Conservation (phyloP, 164 flowering plant species). For the Sextonia rubra region DNA sequence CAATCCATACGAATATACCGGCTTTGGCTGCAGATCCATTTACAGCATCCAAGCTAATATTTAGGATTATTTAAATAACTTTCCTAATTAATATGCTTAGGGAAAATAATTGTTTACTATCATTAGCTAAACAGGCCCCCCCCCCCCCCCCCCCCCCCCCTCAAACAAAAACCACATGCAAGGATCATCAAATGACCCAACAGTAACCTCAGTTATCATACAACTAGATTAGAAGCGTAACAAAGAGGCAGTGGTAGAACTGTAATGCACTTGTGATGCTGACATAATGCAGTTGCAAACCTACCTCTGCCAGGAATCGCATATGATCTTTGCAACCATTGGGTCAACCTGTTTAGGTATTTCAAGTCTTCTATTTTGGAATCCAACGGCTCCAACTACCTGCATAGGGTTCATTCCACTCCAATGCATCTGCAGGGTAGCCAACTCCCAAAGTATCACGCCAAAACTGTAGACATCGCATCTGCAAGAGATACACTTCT, state of each 20-base stretch:
- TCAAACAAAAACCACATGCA: too few species aligned
- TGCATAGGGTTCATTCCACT: slow-evolving; percentile 95
- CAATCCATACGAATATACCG: too few species aligned
- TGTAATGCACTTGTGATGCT: background rate
- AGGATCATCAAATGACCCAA: too few species aligned
- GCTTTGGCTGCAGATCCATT: too few species aligned
- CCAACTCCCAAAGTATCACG: slow-evolving; percentile 90
- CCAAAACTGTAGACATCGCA: slow-evolving; percentile 96
- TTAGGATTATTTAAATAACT: too few species aligned
- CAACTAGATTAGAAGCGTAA: background rate
- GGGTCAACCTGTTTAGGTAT: slow-evolving; percentile 80
- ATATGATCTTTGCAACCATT: slow-evolving; percentile 63
- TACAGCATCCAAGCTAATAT: too few species aligned
- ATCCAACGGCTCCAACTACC: slow-evolving; percentile 98
- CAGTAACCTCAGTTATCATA: too few species aligned
- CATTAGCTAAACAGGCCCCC: too few species aligned
- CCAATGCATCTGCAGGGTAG: slow-evolving; percentile 81
- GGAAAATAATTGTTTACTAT: too few species aligned
- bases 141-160: too few species aligned
- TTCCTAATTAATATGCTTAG: too few species aligned
- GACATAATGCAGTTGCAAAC: slow-evolving; percentile 2
- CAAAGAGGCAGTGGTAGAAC: background rate
- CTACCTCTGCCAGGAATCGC: slow-evolving; percentile 88
- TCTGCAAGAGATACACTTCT: slow-evolving; percentile 34
- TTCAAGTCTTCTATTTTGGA: slow-evolving; percentile 83